A percentile compares a stretch with the other conserved stretches of the same genome.
These are phyloP conservation scores for Camelina neglecta DNA, from an alignment of 345 rosid species.

Conservation along the genomic window DNA sequence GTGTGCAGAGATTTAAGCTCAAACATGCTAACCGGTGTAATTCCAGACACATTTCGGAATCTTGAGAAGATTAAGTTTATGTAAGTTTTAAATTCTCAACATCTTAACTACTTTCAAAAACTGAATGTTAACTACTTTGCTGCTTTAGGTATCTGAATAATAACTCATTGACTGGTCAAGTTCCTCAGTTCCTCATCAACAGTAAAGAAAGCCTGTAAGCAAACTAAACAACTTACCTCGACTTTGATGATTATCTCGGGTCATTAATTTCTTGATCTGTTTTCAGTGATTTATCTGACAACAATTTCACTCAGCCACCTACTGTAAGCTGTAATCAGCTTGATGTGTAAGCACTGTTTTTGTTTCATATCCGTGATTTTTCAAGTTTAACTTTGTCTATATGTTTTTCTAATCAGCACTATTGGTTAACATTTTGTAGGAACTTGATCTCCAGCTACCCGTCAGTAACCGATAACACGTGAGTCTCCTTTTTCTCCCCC, in stretches of 20 bases:
- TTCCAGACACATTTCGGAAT: conserved; percentile 49
- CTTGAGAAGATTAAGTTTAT: conserved; percentile 26
- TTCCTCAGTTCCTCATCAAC: conserved; percentile 55
- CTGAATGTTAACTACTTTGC: background rate
- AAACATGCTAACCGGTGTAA: conserved; percentile 64
- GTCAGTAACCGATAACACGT: conserved; percentile 53
- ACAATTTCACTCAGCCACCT: conserved; percentile 69
- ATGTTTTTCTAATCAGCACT: conserved; percentile 18
- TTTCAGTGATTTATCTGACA: conserved; percentile 85
- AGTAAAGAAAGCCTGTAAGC: conserved; percentile 50
- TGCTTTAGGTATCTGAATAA: conserved; percentile 68
- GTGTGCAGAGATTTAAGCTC: conserved; percentile 75
- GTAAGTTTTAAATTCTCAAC: conserved; percentile 50
- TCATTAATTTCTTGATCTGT: background rate
- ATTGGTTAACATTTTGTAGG: conserved; percentile 47
- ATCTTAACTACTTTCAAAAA: background rate
- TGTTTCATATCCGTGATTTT: conserved; percentile 1
- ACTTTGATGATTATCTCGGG: background rate
- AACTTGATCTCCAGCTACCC: conserved; percentile 69
- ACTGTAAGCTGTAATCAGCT: conserved; percentile 48
- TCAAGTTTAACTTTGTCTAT: background rate
- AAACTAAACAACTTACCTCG: background rate
- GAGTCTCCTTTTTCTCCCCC: conserved; percentile 41
- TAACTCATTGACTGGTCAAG: conserved; percentile 71
- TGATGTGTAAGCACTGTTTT: conserved; percentile 52